Conservation (phyloP, 768 basidiomycete genomes). For the Trametes cingulata region DNA sequence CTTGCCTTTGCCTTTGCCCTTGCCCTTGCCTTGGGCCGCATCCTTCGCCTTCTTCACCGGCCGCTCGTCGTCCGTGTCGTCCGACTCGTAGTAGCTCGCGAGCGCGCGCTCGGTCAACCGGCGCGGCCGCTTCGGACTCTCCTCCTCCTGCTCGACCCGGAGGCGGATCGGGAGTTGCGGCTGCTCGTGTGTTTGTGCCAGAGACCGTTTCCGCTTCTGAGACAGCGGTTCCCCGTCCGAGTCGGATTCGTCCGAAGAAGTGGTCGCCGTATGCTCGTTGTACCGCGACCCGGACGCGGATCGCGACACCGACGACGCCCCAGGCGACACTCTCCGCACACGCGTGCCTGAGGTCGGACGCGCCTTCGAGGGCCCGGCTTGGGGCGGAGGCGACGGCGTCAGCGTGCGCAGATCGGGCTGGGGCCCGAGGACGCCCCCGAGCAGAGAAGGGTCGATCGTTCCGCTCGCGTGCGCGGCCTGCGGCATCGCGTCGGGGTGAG, state of each 20-base stretch:
- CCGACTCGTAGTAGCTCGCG: not conserved
- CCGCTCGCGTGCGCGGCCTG: not conserved
- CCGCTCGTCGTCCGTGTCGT: not conserved
- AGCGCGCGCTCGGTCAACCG: constrained; percentile 8
- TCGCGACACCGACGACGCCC: not conserved
- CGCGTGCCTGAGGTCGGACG: not conserved
- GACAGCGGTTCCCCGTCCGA: not conserved
- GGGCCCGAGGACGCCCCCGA: constrained; percentile 1
- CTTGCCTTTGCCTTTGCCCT: constrained; percentile 13
- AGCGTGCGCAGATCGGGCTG: not conserved
- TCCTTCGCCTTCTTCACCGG: not conserved
- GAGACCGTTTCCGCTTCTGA: not conserved
- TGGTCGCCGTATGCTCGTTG: not conserved
- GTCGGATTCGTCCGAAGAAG: not conserved
- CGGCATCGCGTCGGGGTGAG: not conserved
- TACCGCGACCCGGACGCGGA: not conserved
- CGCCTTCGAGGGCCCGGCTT: not conserved
- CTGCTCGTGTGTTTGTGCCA: not conserved
- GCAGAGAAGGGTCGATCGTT: constrained; percentile 20
- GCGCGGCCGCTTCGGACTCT: constrained; percentile 12
- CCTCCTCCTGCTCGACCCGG: not conserved
- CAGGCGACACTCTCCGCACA: not conserved
- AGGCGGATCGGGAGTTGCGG: not conserved
- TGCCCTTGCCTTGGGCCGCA: not conserved
- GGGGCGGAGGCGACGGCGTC: not conserved